Conservation (phyloP, 139 green algal species). For the Coelastrella sp. region DNA sequence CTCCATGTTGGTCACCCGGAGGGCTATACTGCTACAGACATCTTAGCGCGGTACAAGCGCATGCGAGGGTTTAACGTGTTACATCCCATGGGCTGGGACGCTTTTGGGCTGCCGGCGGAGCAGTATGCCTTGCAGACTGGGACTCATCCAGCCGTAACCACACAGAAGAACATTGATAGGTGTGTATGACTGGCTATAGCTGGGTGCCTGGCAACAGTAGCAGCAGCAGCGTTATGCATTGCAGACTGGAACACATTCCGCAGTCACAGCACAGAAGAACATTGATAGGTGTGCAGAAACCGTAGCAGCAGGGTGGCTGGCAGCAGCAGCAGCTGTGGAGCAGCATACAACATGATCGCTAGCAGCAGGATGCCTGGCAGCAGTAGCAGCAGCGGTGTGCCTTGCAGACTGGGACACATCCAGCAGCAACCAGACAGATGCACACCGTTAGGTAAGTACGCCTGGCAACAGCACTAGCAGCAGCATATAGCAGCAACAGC, state of each 20-base stretch:
- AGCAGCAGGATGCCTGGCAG: neutral
- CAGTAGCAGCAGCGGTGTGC: conserved; percentile 58
- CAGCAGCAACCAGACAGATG: conserved; percentile 86
- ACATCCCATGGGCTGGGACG: conserved; percentile 99
- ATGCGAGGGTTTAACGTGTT: conserved; percentile 97
- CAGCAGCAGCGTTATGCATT: conserved; percentile 94
- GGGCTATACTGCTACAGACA: conserved; percentile 97
- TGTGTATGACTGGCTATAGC: neutral
- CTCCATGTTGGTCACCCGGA: conserved; percentile 94
- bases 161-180: conserved; percentile 86
- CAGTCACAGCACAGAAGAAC: conserved; percentile 91
- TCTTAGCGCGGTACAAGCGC: conserved; percentile 97
- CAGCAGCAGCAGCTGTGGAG: too few species aligned
- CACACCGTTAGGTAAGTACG: conserved; percentile 85
- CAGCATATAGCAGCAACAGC: conserved; percentile 74
- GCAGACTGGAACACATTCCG: conserved; percentile 95
- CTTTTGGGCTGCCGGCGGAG: conserved; percentile 98
- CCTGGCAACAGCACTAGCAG: neutral
- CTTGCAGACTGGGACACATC: conserved; percentile 88
- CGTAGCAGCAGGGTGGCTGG: neutral
- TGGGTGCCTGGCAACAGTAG: neutral
- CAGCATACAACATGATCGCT: conserved; percentile 85
- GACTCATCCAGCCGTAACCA: conserved; percentile 95
- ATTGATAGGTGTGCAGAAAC: conserved; percentile 59
- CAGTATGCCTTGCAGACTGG: conserved; percentile 98